Evolutionary conservation across 2,329 filamentous ascomycete species (phyloP).

Genomic region (Diplocarpon rosae): DNA sequence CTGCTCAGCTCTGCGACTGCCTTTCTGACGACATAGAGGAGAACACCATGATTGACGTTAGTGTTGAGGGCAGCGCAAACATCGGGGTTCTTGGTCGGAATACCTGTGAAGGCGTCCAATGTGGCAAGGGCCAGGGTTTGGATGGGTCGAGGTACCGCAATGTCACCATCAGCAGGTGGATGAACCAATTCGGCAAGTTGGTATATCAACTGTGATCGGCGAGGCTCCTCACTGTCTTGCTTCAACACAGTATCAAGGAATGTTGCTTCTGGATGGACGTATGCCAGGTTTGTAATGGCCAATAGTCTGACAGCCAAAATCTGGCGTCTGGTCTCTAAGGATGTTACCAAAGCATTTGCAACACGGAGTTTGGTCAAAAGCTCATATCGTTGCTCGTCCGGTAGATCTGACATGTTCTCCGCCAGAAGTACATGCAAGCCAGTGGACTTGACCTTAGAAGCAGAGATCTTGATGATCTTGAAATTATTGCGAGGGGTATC

Average conservation of each 20-base stretch:
- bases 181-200: constrained; percentile 89
- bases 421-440: constrained; percentile 47
- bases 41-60: constrained; percentile 89
- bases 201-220: constrained; percentile 78
- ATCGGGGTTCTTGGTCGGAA: constrained; percentile 69
- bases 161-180: constrained; percentile 59
- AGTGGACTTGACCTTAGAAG: constrained; percentile 37
- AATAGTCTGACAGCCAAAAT: constrained; percentile 73
- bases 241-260: constrained; percentile 80
- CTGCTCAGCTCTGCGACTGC: constrained; percentile 71
- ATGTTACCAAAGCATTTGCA: constrained; percentile 65
- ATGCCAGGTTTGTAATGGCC: constrained; percentile 82
- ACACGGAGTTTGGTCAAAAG: constrained; percentile 72
- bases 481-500: constrained; percentile 19
- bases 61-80: constrained; percentile 86
- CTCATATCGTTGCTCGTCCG: constrained; percentile 68
- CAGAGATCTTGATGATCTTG: constrained; percentile 39
- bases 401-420: constrained; percentile 51
- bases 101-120: constrained; percentile 74
- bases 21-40: constrained; percentile 87
- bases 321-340: constrained; percentile 56
- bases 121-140: constrained; percentile 75
- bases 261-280: constrained; percentile 71
- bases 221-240: constrained; percentile 80
- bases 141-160: constrained; percentile 59